These are phyloP conservation scores for Oryza nivara DNA, from an alignment of 176 grass and related monocot genomes.

Conservation along the genomic window DNA sequence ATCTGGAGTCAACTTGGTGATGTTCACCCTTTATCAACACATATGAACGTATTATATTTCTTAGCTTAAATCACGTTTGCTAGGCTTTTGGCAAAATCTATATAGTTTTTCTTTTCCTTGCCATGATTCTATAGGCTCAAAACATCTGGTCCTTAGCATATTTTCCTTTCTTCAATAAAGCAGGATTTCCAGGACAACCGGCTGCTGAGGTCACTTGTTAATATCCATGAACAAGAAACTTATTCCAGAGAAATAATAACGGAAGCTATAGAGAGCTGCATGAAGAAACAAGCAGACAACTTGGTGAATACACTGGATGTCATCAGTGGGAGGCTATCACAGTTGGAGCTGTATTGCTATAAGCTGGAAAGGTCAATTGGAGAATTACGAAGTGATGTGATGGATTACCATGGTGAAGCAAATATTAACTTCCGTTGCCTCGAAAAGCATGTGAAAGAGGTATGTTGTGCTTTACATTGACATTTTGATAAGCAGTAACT, in stretches of 20 bases:
- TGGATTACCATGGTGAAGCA: slow-evolving; percentile 69
- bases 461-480: slow-evolving; percentile 34
- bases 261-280: slow-evolving; percentile 78
- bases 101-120: not conserved
- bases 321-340: slow-evolving; percentile 79
- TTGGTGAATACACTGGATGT: slow-evolving; percentile 82
- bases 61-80: not conserved
- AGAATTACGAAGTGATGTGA: slow-evolving; percentile 79
- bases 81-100: not conserved
- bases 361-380: slow-evolving; percentile 88
- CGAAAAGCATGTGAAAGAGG: slow-evolving; percentile 86
- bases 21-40: not conserved
- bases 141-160: not conserved
- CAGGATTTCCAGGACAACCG: slow-evolving; percentile 78
- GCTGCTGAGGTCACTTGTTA: slow-evolving; percentile 64
- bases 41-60: not conserved
- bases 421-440: slow-evolving; percentile 69
- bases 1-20: not conserved
- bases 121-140: not conserved
- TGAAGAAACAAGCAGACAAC: slow-evolving; percentile 96
- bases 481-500: not conserved
- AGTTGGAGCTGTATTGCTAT: slow-evolving; percentile 83
- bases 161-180: not conserved
- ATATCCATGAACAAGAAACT: slow-evolving; percentile 76
- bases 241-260: slow-evolving; percentile 62